A percentile compares a stretch with the other conserved stretches of the same genome.
These are phyloP conservation scores for Diaporthe velutina DNA, from an alignment of 2,329 filamentous ascomycete species.

Conservation along the genomic window DNA sequence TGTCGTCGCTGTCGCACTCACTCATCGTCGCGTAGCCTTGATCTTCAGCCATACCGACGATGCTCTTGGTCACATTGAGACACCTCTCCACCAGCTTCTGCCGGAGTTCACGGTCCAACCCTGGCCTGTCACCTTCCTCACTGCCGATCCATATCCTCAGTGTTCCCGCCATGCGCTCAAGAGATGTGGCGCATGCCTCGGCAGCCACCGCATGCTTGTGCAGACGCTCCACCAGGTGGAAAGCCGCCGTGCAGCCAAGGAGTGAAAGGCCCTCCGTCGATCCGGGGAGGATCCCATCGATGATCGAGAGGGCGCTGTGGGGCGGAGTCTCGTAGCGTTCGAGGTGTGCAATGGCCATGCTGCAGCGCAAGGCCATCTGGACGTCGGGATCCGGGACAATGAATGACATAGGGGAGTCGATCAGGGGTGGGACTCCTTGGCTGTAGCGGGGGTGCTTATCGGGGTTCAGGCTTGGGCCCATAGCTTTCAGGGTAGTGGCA, in stretches of 20 bases:
- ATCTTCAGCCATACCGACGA: slow-evolving; percentile 72
- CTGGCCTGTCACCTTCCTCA: slow-evolving; percentile 62
- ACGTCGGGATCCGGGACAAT: slow-evolving; percentile 64
- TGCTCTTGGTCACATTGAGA: slow-evolving; percentile 65
- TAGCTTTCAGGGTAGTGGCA: slow-evolving; percentile 65
- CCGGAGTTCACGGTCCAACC: slow-evolving; percentile 64
- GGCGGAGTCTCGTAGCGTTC: slow-evolving; percentile 58
- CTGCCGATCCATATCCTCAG: slow-evolving; percentile 74
- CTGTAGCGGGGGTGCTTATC: slow-evolving; percentile 49
- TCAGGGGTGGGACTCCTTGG: slow-evolving; percentile 54
- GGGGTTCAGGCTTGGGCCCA: slow-evolving; percentile 56
- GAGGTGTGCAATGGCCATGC: slow-evolving; percentile 72
- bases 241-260: slow-evolving; percentile 70
- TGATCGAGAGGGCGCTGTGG: slow-evolving; percentile 59
- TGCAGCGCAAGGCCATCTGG: slow-evolving; percentile 69
- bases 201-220: slow-evolving; percentile 60
- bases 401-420: slow-evolving; percentile 58
- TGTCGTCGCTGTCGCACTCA: slow-evolving; percentile 57
- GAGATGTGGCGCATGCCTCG: slow-evolving; percentile 59
- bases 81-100: slow-evolving; percentile 68
- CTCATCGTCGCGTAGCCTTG: slow-evolving; percentile 72
- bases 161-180: slow-evolving; percentile 70
- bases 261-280: slow-evolving; percentile 62
- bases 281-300: slow-evolving; percentile 62
- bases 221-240: slow-evolving; percentile 69